A percentile compares a stretch with the other conserved stretches of the same genome.
phyloP scores from a whole-genome alignment of 2,329 filamentous ascomycete species.

The Ophiocordyceps sinensis region DNA sequence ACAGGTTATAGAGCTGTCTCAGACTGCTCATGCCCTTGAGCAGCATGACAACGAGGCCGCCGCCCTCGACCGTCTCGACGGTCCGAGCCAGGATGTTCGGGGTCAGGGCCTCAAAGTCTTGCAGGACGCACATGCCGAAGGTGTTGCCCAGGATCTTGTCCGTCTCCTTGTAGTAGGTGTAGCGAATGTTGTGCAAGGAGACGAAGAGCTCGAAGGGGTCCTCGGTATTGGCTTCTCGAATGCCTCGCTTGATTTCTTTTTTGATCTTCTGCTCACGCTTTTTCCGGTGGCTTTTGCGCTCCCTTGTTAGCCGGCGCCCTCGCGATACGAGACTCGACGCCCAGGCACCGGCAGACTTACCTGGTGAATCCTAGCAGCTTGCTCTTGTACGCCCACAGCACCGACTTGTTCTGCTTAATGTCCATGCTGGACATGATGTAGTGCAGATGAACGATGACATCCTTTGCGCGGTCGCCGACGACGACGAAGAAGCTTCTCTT shows the following conservation, averaged over 20 bases:
- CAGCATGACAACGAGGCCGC: constrained; percentile 77
- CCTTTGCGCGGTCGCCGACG: constrained; percentile 81
- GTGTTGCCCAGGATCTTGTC: constrained; percentile 98
- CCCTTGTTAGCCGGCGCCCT: neutral
- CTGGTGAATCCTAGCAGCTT: constrained; percentile 87
- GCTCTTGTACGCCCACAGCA: constrained; percentile 98
- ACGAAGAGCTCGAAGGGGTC: constrained; percentile 97
- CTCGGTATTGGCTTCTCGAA: constrained; percentile 79
- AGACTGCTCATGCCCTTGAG: constrained; percentile 94
- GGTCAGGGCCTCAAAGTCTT: constrained; percentile 95
- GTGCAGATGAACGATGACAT: constrained; percentile 87
- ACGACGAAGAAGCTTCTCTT: constrained; percentile 97
- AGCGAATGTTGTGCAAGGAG: constrained; percentile 90
- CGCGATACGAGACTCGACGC: neutral
- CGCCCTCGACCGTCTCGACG: constrained; percentile 94
- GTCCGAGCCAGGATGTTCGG: constrained; percentile 92
- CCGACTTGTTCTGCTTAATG: constrained; percentile 79
- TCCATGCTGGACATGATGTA: constrained; percentile 85
- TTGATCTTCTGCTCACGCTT: constrained; percentile 98
- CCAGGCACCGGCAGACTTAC: constrained; percentile 16
- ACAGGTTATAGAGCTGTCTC: constrained; percentile 91
- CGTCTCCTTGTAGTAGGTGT: constrained; percentile 99
- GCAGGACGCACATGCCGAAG: constrained; percentile 94
- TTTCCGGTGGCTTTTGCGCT: constrained; percentile 59
- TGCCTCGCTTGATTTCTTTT: constrained; percentile 91